Evolutionary conservation across 768 basidiomycete genomes (phyloP).

Genomic region (Paxillus involutus): DNA sequence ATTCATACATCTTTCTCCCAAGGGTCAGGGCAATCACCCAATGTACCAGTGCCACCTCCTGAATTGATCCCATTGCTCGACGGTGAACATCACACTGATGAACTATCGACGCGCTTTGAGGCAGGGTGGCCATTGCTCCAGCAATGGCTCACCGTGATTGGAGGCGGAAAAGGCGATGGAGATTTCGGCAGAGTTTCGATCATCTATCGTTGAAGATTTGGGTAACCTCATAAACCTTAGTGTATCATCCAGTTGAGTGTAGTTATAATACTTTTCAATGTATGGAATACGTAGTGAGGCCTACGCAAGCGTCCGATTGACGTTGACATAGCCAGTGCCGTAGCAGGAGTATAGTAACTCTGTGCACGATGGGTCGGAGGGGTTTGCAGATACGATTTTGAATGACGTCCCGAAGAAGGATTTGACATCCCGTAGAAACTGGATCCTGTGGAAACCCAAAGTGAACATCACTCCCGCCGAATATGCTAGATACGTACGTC

Average conservation of each 20-base stretch:
- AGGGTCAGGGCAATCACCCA: constrained; percentile 21
- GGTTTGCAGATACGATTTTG: constrained; percentile 74
- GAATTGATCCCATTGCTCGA: constrained; percentile 66
- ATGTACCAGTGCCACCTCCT: constrained; percentile 40
- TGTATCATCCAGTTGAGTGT: background rate
- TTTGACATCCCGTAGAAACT: constrained; percentile 83
- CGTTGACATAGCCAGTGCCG: constrained; percentile 89
- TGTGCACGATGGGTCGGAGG: constrained; percentile 46
- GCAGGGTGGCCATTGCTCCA: constrained; percentile 82
- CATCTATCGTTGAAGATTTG: constrained; percentile 61
- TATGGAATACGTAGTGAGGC: background rate
- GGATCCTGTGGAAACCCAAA: constrained; percentile 57
- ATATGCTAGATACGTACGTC: constrained; percentile 55
- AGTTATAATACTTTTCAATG: background rate
- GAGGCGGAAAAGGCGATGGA: constrained; percentile 59
- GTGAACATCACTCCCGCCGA: constrained; percentile 1
- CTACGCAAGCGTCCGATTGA: constrained; percentile 73
- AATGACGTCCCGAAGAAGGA: constrained; percentile 89
- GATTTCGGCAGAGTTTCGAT: constrained; percentile 77
- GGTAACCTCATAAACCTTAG: background rate
- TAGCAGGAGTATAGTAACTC: constrained; percentile 87
- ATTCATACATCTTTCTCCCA: constrained; percentile 24
- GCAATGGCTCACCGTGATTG: constrained; percentile 62
- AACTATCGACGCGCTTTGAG: constrained; percentile 80
- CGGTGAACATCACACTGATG: constrained; percentile 91